A percentile compares a stretch with the other conserved stretches of the same genome.
phyloP scores from a whole-genome alignment of 1,284 basidiomycete species.

The Phellopilus nigrolimitatus region DNA sequence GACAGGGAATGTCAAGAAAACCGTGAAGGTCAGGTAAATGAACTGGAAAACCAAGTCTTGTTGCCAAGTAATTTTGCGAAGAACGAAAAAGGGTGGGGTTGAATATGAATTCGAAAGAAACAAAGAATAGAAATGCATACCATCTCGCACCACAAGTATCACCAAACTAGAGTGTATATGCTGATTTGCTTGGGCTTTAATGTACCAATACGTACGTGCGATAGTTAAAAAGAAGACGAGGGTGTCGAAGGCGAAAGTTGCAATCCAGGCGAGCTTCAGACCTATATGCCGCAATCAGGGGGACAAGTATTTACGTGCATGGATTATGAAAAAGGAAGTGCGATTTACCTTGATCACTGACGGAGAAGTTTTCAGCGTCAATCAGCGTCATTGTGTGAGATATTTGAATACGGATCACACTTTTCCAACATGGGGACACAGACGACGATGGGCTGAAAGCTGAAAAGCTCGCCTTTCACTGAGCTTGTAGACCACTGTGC shows the following conservation, averaged over 20 bases:
- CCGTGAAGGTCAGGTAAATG: too few species aligned
- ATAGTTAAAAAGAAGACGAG: conserved; percentile 15
- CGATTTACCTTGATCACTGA: conserved; percentile 6
- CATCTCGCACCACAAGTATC: conserved; percentile 18
- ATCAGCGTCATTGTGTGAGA: neutral
- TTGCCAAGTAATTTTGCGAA: neutral
- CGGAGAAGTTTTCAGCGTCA: neutral
- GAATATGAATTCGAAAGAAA: neutral
- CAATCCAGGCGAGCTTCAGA: conserved; percentile 15
- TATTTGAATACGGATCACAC: neutral
- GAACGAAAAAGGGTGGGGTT: neutral
- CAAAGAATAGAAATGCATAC: conserved; percentile 7
- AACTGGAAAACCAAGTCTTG: neutral
- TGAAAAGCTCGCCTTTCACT: conserved; percentile 15
- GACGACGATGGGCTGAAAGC: conserved; percentile 11
- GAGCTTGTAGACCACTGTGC: conserved; percentile 15
- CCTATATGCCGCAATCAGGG: neutral
- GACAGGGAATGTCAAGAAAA: too few species aligned
- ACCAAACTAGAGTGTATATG: conserved; percentile 8
- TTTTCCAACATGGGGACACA: conserved; percentile 15
- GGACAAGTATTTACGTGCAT: too few species aligned
- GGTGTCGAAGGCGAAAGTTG: conserved; percentile 16
- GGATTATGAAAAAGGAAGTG: too few species aligned
- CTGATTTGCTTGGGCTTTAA: conserved; percentile 9
- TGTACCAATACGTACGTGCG: conserved; percentile 7